Conservation (phyloP, 176 grass and related monocot species). For the Rhynchospora tenuis region DNA sequence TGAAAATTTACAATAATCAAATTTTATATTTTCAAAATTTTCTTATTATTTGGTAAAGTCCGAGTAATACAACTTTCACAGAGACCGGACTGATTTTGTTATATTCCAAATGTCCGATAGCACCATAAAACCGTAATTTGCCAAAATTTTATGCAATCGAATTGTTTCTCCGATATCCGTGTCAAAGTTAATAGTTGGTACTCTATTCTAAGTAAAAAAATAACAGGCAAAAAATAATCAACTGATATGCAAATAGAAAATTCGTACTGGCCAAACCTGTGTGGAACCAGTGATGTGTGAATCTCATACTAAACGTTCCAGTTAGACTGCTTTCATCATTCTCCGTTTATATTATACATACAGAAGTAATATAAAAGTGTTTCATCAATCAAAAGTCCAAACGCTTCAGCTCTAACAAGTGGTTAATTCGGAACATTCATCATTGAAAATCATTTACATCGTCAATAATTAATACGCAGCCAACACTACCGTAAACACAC, state of each 20-base stretch:
- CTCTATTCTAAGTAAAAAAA: neutral
- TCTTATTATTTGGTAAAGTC: no score
- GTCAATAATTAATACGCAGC: neutral
- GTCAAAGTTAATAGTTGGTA: no score
- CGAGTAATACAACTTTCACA: no score
- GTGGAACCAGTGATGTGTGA: neutral
- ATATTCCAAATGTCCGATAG: no score
- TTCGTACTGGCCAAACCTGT: neutral
- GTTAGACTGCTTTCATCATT: neutral
- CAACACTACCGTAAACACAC: neutral
- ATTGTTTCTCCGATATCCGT: no score
- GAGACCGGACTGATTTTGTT: no score
- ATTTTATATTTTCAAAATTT: no score
- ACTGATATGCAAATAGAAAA: neutral
- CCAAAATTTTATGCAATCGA: no score
- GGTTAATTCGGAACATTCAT: neutral
- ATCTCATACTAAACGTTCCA: neutral
- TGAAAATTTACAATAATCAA: no score
- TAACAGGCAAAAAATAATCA: neutral
- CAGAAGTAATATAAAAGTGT: neutral
- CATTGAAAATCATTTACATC: slow-evolving; percentile 10
- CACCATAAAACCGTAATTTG: no score
- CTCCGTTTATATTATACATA: neutral
- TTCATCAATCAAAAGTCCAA: neutral
- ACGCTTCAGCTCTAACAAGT: neutral